phyloP scores from a whole-genome alignment of 257 asterid genomes.

The Solanum ossicruentum region DNA sequence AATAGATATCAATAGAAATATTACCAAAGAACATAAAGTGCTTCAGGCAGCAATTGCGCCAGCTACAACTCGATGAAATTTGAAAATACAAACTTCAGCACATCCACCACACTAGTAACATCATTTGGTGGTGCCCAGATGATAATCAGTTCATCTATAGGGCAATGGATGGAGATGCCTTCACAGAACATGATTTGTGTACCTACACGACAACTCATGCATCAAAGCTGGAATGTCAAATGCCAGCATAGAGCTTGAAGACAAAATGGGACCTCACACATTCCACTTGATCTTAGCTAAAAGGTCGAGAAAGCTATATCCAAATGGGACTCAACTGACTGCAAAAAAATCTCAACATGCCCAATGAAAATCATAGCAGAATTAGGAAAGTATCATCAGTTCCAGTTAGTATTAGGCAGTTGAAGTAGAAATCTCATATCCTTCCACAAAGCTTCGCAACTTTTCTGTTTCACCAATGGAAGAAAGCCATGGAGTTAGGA shows the following conservation, averaged over 20 bases:
- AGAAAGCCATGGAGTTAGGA: conserved; percentile 71
- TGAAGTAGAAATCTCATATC: conserved; percentile 31
- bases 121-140: not conserved
- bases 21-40: not conserved
- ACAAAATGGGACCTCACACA: not conserved
- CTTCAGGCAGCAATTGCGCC: not conserved
- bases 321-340: not conserved
- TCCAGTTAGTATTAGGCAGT: not conserved
- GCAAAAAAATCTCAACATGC: not conserved
- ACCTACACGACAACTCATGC: not conserved
- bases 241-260: not conserved
- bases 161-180: not conserved
- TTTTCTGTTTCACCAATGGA: conserved; percentile 53
- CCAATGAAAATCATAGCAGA: not conserved
- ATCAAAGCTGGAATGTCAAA: not conserved
- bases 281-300: not conserved
- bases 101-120: not conserved
- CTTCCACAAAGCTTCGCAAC: conserved; percentile 36
- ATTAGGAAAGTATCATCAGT: not conserved
- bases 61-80: not conserved
- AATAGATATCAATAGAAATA: not conserved
- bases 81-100: not conserved
- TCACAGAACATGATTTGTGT: not conserved
- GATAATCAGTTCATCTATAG: not conserved
- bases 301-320: not conserved